phyloP scores from a whole-genome alignment of 2,329 filamentous ascomycete genomes.

The Ustulina deusta region DNA sequence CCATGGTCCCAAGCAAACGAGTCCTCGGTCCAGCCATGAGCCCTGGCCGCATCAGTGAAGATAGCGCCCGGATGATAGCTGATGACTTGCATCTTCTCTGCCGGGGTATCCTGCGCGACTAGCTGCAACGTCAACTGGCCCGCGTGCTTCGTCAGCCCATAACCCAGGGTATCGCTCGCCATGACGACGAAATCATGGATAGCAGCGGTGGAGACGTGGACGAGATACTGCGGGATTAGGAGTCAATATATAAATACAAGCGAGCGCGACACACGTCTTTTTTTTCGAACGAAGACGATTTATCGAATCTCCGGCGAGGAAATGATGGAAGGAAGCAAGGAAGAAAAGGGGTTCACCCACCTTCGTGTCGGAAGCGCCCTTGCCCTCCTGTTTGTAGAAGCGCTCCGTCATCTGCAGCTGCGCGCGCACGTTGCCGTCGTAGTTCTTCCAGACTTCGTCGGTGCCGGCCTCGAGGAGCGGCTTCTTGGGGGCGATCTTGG shows the following conservation, averaged over 20 bases:
- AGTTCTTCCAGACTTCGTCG: slow-evolving; percentile 45
- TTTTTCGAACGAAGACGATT: not conserved
- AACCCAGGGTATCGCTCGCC: slow-evolving; percentile 49
- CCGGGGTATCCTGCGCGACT: slow-evolving; percentile 53
- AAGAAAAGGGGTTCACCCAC: slow-evolving; percentile 17
- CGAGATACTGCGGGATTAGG: slow-evolving; percentile 11
- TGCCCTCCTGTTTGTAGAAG: slow-evolving; percentile 53
- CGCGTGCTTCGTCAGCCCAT: slow-evolving; percentile 56
- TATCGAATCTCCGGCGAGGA: not conserved
- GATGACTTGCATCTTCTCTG: slow-evolving; percentile 54
- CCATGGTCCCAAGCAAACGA: slow-evolving; percentile 48
- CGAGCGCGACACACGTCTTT: no score
- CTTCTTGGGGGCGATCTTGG: slow-evolving; percentile 27
- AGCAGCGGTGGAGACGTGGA: slow-evolving; percentile 25
- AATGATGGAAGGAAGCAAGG: not conserved
- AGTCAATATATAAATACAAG: not conserved
- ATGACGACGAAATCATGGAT: slow-evolving; percentile 51
- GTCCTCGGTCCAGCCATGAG: slow-evolving; percentile 43
- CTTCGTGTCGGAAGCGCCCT: slow-evolving; percentile 35
- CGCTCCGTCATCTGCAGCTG: slow-evolving; percentile 50
- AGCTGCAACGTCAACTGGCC: slow-evolving; percentile 54
- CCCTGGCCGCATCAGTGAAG: slow-evolving; percentile 49
- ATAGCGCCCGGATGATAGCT: slow-evolving; percentile 57
- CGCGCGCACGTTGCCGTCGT: slow-evolving; percentile 49
- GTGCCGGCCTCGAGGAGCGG: slow-evolving; percentile 45